Percentiles rank a stretch among this genome's conserved stretches.
Evolutionary conservation across 352 stramenopile genomes (phyloP).

Genomic region (Phytophthora tentaculata): DNA sequence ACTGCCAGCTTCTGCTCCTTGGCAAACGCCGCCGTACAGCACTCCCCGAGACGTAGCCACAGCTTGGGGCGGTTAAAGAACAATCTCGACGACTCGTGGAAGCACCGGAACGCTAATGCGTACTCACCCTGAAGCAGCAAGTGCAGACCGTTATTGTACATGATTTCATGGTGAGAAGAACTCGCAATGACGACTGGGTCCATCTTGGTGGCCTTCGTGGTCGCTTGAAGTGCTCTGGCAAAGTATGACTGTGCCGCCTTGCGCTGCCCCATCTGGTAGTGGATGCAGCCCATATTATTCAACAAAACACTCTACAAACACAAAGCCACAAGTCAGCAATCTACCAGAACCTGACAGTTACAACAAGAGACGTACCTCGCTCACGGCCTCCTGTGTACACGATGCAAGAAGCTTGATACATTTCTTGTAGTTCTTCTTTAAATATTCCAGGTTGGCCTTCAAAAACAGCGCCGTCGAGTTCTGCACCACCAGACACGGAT

Average conservation of each 20-base stretch:
- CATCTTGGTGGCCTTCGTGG: slow-evolving; percentile 62
- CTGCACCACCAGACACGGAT: slow-evolving; percentile 82
- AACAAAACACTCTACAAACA: slow-evolving; percentile 73
- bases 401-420: slow-evolving; percentile 93
- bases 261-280: slow-evolving; percentile 91
- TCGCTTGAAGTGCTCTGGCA: slow-evolving; percentile 78
- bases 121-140: slow-evolving; percentile 87
- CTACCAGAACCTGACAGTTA: too few relatives aligned
- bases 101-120: slow-evolving; percentile 87
- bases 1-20: slow-evolving; percentile 69
- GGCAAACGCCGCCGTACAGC: slow-evolving; percentile 85
- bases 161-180: slow-evolving; percentile 86
- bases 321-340: slow-evolving; percentile 7
- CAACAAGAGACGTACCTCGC: slow-evolving; percentile 53
- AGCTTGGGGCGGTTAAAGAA: slow-evolving; percentile 93
- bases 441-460: slow-evolving; percentile 94
- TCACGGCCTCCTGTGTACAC: slow-evolving; percentile 84
- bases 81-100: slow-evolving; percentile 87
- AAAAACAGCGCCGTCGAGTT: slow-evolving; percentile 92
- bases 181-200: slow-evolving; percentile 63
- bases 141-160: slow-evolving; percentile 94
- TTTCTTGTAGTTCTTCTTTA: slow-evolving; percentile 95
- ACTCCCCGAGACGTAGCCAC: slow-evolving; percentile 93
- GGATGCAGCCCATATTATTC: slow-evolving; percentile 94
- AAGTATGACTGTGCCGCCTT: slow-evolving; percentile 94